Percentiles rank a stretch among this genome's conserved stretches.
Conservation (phyloP, 768 basidiomycete genomes). For the Pleurotus ostreatus region DNA sequence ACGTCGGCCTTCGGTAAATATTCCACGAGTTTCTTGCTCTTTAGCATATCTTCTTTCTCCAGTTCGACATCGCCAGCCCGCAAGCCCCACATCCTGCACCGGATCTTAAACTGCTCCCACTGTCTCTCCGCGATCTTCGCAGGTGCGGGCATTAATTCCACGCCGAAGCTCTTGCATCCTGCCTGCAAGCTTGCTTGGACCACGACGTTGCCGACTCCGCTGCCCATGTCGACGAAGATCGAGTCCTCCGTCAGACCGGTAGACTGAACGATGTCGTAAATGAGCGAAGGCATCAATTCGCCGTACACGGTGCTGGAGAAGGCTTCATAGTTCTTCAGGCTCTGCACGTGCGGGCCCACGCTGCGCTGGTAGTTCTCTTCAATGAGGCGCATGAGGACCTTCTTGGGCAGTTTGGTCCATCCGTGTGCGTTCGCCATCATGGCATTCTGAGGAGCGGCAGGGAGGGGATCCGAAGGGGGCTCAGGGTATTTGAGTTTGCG, state of each 20-base stretch:
- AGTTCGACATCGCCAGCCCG: conserved; percentile 70
- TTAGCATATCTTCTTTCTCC: conserved; percentile 84
- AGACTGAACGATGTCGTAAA: conserved; percentile 63
- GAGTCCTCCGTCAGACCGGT: conserved; percentile 56
- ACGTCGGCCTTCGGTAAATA: conserved; percentile 83
- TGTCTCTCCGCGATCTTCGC: conserved; percentile 78
- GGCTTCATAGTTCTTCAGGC: conserved; percentile 75
- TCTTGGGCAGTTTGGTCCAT: conserved; percentile 58
- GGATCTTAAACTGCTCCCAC: conserved; percentile 64
- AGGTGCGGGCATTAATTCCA: conserved; percentile 74
- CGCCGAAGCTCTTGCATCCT: conserved; percentile 73
- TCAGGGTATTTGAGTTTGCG: conserved; percentile 63
- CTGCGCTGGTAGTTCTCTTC: conserved; percentile 93
- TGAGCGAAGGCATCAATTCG: conserved; percentile 80
- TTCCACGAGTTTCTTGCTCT: conserved; percentile 58
- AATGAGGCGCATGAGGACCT: conserved; percentile 69
- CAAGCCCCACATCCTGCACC: conserved; percentile 93
- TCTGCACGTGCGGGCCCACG: conserved; percentile 86
- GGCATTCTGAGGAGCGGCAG: conserved; percentile 44
- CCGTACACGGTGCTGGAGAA: conserved; percentile 87
- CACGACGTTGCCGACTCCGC: conserved; percentile 83
- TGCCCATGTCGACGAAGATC: conserved; percentile 80
- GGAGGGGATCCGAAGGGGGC: conserved; percentile 47
- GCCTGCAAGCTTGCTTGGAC: conserved; percentile 79
- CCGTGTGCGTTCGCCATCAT: conserved; percentile 42